A percentile compares a stretch with the other conserved stretches of the same genome.
Evolutionary conservation across 2,329 filamentous ascomycete species (phyloP).

Genomic region (Trichoderma sp.): DNA sequence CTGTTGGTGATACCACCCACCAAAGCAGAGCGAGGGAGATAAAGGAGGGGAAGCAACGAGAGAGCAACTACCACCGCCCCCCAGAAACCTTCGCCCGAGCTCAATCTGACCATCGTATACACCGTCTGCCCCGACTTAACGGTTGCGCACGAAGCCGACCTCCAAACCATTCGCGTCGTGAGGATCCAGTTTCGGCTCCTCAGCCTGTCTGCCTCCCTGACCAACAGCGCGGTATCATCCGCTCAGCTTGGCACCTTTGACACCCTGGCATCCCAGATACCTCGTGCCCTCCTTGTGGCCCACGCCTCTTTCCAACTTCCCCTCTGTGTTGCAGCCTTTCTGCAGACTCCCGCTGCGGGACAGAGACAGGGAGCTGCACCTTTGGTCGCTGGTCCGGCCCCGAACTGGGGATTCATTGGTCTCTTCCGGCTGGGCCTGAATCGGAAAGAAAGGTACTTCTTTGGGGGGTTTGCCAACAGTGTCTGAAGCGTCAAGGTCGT

Average conservation of each 20-base stretch:
- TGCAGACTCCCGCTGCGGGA: conserved; percentile 23
- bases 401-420: conserved; percentile 18
- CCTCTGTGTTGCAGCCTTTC: conserved; percentile 14
- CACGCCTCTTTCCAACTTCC: background rate
- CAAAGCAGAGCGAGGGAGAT: conserved; percentile 9
- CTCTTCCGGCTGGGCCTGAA: conserved; percentile 13
- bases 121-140: background rate
- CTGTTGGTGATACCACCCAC: conserved; percentile 22
- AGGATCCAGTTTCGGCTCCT: background rate
- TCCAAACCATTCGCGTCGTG: background rate
- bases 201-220: background rate
- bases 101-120: background rate
- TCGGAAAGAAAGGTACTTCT: conserved; percentile 2
- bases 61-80: background rate
- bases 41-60: conserved; percentile 19
- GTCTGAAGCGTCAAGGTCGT: conserved; percentile 6
- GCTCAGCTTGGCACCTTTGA: conserved; percentile 21
- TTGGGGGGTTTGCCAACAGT: background rate
- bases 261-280: conserved; percentile 6
- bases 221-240: conserved; percentile 21
- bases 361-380: conserved; percentile 7
- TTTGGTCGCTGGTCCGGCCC: conserved; percentile 14
- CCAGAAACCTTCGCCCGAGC: background rate
- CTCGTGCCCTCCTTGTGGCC: conserved; percentile 15
- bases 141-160: background rate